Evolutionary conservation across 108 stramenopile genomes (phyloP).

Genomic region (Nannochloropsis gaditana): DNA sequence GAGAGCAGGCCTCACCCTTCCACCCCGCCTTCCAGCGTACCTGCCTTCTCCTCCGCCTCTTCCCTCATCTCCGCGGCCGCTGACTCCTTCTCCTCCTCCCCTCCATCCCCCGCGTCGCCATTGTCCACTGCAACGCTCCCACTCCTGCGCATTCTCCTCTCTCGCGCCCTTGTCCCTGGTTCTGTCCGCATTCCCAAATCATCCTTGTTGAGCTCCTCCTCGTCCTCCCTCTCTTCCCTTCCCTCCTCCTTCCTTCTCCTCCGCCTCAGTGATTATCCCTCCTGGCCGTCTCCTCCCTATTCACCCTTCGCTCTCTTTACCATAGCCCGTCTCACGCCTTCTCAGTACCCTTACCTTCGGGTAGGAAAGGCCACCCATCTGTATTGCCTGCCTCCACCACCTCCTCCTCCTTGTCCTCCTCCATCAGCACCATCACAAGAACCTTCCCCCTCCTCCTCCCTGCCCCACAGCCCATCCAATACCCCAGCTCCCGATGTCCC

Average conservation of each 20-base stretch:
- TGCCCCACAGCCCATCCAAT: neutral
- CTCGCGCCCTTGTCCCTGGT: neutral
- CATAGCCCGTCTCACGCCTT: neutral
- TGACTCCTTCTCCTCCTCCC: neutral
- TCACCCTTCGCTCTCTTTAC: too few species aligned
- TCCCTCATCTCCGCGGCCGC: neutral
- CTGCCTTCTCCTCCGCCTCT: neutral
- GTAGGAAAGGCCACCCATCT: neutral
- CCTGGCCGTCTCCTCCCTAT: too few species aligned
- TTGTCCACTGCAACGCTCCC: neutral
- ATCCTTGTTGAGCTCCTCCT: neutral
- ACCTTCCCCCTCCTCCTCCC: neutral
- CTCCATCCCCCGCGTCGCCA: neutral
- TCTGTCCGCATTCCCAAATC: neutral
- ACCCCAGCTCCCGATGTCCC: neutral
- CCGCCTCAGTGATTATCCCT: neutral
- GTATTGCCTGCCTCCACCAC: neutral
- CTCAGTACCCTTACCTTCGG: neutral
- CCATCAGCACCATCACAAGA: neutral
- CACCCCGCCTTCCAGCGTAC: too few species aligned
- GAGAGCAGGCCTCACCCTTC: too few species aligned
- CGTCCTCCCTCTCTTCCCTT: neutral
- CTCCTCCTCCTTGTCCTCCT: slow-evolving; percentile 3
- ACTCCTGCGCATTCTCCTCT: neutral
- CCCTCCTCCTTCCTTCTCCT: neutral